Percentiles rank a stretch among this genome's conserved stretches.
Evolutionary conservation across 768 basidiomycete species (phyloP).

Genomic region (Boletales sp.): DNA sequence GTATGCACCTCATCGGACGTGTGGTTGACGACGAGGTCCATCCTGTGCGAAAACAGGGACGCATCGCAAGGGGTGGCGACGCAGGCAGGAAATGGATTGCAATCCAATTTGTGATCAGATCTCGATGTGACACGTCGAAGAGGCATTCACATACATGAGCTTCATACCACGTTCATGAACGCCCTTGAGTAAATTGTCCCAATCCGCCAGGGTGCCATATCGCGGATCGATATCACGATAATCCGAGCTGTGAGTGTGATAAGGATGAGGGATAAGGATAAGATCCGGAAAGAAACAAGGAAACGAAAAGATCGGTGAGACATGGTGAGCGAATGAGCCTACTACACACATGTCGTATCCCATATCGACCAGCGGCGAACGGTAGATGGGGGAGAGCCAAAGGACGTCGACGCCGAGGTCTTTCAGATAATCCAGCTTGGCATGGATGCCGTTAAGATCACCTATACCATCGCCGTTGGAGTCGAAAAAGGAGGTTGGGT

Average conservation of each 20-base stretch:
- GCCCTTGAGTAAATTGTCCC: conserved; percentile 51
- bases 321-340: not conserved
- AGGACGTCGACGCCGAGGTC: conserved; percentile 63
- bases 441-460: conserved; percentile 62
- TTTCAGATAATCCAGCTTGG: conserved; percentile 66
- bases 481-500: conserved; percentile 67
- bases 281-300: conserved; percentile 4
- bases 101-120: not conserved
- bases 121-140: conserved; percentile 14
- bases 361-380: conserved; percentile 67
- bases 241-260: conserved; percentile 45
- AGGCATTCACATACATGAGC: conserved; percentile 46
- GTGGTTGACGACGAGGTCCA: conserved; percentile 78
- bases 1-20: conserved; percentile 55
- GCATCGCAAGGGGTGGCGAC: conserved; percentile 2
- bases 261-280: conserved; percentile 9
- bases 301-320: not conserved
- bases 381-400: conserved; percentile 64
- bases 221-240: conserved; percentile 60
- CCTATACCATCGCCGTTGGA: conserved; percentile 70
- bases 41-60: conserved; percentile 37
- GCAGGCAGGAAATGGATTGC: not conserved
- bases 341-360: conserved; percentile 61
- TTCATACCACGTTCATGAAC: conserved; percentile 66
- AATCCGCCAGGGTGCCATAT: conserved; percentile 62